Evolutionary conservation across 768 basidiomycete genomes (phyloP).

Genomic region (Gelatoporia subvermispora): DNA sequence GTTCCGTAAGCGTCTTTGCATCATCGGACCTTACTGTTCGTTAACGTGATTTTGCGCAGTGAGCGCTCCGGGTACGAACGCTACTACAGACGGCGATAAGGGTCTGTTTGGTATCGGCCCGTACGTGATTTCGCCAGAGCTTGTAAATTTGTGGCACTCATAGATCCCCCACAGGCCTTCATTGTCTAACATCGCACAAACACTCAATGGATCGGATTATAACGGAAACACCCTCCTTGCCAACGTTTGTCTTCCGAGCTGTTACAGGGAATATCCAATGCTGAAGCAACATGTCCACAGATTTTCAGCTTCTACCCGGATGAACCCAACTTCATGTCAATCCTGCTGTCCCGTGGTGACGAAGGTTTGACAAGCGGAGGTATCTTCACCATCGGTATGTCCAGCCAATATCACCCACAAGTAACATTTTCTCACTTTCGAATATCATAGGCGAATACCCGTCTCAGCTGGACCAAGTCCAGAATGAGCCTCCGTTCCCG

Average conservation of each 20-base stretch:
- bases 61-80: slow-evolving; percentile 2
- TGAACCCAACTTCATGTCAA: background rate
- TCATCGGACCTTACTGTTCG: background rate
- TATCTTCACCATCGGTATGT: slow-evolving; percentile 3
- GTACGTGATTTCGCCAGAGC: background rate
- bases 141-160: background rate
- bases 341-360: slow-evolving; percentile 3
- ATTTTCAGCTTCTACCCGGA: slow-evolving; percentile 1
- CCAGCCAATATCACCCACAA: background rate
- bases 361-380: background rate
- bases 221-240: background rate
- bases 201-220: background rate
- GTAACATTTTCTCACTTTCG: background rate
- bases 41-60: background rate
- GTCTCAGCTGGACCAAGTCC: background rate
- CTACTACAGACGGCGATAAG: background rate
- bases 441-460: background rate
- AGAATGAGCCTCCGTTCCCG: background rate
- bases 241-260: background rate
- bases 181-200: background rate
- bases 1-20: background rate
- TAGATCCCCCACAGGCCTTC: background rate
- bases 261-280: background rate
- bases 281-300: background rate
- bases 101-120: slow-evolving; percentile 2